Evolutionary conservation across 805 yeast species (phyloP).

Genomic region (Pichia nanzhaoensis): DNA sequence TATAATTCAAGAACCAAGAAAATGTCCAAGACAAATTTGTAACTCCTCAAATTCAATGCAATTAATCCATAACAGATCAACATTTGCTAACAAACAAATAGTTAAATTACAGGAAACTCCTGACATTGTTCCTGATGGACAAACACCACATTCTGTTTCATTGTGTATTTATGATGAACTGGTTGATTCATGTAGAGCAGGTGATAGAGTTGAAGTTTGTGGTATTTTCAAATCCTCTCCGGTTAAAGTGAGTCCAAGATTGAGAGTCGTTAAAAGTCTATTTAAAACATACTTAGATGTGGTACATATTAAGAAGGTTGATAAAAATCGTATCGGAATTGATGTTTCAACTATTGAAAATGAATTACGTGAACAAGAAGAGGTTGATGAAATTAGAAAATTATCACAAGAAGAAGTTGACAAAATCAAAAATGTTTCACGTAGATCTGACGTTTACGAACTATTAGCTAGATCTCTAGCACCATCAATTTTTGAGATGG

Average conservation of each 20-base stretch:
- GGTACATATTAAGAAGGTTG: constrained; percentile 84
- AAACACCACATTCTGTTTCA: constrained; percentile 94
- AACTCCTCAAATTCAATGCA: constrained; percentile 81
- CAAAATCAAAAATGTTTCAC: constrained; percentile 53
- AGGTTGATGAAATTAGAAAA: constrained; percentile 69
- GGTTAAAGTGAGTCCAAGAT: constrained; percentile 78
- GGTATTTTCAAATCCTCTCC: constrained; percentile 93
- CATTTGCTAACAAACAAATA: constrained; percentile 93
- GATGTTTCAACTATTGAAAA: constrained; percentile 67
- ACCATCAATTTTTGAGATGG: constrained; percentile 95
- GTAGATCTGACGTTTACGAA: constrained; percentile 77
- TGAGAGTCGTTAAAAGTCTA: constrained; percentile 72
- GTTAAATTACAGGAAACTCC: constrained; percentile 77
- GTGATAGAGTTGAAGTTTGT: constrained; percentile 92
- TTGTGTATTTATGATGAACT: constrained; percentile 92
- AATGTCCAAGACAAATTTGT: constrained; percentile 88
- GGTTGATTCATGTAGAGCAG: constrained; percentile 92
- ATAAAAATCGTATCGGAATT: constrained; percentile 70
- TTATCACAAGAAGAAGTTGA: constrained; percentile 64
- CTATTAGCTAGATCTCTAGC: constrained; percentile 85
- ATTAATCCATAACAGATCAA: constrained; percentile 82
- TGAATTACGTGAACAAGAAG: constrained; percentile 53
- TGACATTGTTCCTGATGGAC: constrained; percentile 95
- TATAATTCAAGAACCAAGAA: constrained; percentile 83
- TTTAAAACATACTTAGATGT: constrained; percentile 93